phyloP scores from a whole-genome alignment of 2,329 filamentous ascomycete genomes.

The Alternaria burnsii region DNA sequence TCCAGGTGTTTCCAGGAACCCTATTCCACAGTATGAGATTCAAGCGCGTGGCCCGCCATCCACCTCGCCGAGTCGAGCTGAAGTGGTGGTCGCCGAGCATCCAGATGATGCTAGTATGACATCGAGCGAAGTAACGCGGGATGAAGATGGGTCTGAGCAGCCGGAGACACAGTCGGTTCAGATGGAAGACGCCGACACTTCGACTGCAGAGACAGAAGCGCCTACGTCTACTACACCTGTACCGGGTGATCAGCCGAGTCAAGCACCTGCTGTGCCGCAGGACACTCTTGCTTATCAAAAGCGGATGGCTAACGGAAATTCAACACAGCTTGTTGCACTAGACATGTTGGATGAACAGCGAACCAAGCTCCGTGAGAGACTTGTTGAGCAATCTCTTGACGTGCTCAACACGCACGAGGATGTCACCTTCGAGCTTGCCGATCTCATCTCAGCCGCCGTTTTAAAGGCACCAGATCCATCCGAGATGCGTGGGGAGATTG shows the following conservation, averaged over 20 bases:
- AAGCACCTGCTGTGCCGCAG: constrained; percentile 22
- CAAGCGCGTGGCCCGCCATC: constrained; percentile 41
- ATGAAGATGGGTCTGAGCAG: constrained; percentile 38
- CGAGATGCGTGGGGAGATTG: constrained; percentile 75
- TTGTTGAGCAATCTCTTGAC: constrained; percentile 91
- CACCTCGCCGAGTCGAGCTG: constrained; percentile 44
- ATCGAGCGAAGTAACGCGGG: constrained; percentile 35
- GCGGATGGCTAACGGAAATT: constrained; percentile 43
- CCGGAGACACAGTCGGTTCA: constrained; percentile 49
- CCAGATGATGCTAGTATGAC: constrained; percentile 39
- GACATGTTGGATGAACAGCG: constrained; percentile 84
- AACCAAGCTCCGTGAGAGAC: constrained; percentile 72
- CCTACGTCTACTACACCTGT: constrained; percentile 27
- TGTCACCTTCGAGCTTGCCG: constrained; percentile 88
- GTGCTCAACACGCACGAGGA: constrained; percentile 87
- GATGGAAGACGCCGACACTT: constrained; percentile 49
- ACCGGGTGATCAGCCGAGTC: constrained; percentile 27
- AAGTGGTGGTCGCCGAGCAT: constrained; percentile 44
- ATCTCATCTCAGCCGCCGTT: constrained; percentile 80
- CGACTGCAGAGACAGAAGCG: constrained; percentile 20
- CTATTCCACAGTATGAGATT: constrained; percentile 65
- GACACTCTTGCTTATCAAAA: constrained; percentile 46
- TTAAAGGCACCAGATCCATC: constrained; percentile 67
- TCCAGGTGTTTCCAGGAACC: constrained; percentile 69
- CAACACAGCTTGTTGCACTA: constrained; percentile 63